A percentile compares a stretch with the other conserved stretches of the same genome.
Evolutionary conservation across 306 rosid genomes (phyloP).

Genomic region (Ormosia semicastrata): DNA sequence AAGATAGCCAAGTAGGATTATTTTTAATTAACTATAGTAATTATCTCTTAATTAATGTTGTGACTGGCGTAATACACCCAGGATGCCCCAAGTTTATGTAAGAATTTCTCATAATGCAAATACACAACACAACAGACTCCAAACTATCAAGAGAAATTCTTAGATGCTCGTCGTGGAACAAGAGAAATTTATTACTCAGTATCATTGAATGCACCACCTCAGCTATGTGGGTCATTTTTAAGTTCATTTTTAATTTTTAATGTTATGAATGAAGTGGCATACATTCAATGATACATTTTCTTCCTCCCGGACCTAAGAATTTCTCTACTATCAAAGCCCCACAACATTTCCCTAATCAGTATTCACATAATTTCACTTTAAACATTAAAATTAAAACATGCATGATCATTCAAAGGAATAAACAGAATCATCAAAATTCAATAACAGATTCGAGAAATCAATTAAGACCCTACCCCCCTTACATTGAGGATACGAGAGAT

Average conservation of each 20-base stretch:
- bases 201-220: not conserved
- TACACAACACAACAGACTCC: not conserved
- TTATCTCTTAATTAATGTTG: too few species aligned
- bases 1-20: too few species aligned
- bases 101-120: too few species aligned
- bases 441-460: not conserved
- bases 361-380: not conserved
- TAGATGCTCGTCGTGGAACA: not conserved
- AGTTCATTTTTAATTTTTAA: too few species aligned
- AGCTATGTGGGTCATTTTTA: not conserved
- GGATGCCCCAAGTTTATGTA: too few species aligned
- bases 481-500: conserved; percentile 92
- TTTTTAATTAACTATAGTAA: too few species aligned
- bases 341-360: not conserved
- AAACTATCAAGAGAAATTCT: not conserved
- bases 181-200: too few species aligned
- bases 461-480: conserved; percentile 28
- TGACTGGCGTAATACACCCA: too few species aligned
- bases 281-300: not conserved
- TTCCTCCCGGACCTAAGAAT: not conserved
- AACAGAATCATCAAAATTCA: not conserved
- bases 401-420: not conserved
- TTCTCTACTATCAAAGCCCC: not conserved
- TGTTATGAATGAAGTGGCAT: too few species aligned
- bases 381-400: not conserved